Percentiles rank a stretch among this genome's conserved stretches.
These are phyloP conservation scores for Suillus brevipes DNA, from an alignment of 768 basidiomycete genomes.

Conservation along the genomic window DNA sequence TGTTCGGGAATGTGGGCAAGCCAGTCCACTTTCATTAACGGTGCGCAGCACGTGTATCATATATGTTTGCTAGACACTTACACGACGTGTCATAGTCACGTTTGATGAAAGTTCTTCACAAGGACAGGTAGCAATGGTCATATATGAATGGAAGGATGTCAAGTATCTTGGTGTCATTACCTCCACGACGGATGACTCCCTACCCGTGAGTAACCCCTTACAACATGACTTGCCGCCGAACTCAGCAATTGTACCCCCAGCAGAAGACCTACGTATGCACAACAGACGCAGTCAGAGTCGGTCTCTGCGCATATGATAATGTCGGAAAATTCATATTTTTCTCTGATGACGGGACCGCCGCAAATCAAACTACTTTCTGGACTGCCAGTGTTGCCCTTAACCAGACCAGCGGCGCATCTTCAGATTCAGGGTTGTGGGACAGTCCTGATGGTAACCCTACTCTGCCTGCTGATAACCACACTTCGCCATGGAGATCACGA, in stretches of 20 bases:
- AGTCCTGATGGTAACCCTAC: constrained; percentile 61
- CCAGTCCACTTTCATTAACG: constrained; percentile 77
- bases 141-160: constrained; percentile 95
- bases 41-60: constrained; percentile 39
- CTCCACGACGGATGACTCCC: constrained; percentile 48
- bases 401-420: constrained; percentile 23
- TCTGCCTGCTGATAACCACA: constrained; percentile 46
- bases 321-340: constrained; percentile 91
- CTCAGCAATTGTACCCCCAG: constrained; percentile 28
- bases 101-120: constrained; percentile 69
- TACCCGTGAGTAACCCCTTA: constrained; percentile 59
- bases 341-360: constrained; percentile 57
- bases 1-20: constrained; percentile 96
- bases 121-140: constrained; percentile 90
- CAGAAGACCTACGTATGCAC: constrained; percentile 97
- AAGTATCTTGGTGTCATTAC: constrained; percentile 76
- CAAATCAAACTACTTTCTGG: constrained; percentile 85
- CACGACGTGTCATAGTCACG: constrained; percentile 49
- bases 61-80: constrained; percentile 8
- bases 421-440: constrained; percentile 51
- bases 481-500: constrained; percentile 50
- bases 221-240: neutral
- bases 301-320: constrained; percentile 65
- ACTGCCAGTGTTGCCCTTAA: constrained; percentile 73
- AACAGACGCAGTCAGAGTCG: constrained; percentile 66